Percentiles rank a stretch among this genome's conserved stretches.
Evolutionary conservation across 352 stramenopile species (phyloP).

Genomic region (Pythium myriotylum): DNA sequence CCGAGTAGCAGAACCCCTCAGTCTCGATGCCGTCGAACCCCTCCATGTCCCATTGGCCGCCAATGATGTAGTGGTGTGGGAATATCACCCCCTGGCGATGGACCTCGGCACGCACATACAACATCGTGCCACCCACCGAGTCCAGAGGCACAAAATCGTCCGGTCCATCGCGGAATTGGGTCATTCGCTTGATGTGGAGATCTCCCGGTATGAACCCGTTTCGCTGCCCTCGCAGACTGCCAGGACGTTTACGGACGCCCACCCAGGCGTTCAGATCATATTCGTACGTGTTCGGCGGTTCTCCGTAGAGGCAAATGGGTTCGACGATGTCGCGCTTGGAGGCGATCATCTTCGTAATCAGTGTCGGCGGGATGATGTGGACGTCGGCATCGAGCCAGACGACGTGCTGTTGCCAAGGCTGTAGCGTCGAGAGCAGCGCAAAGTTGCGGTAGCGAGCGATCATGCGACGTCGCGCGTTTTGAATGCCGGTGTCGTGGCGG

Average conservation of each 20-base stretch:
- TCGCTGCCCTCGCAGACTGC: slow-evolving; percentile 2
- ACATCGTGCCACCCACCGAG: slow-evolving; percentile 53
- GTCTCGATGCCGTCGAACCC: slow-evolving; percentile 60
- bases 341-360: slow-evolving; percentile 41
- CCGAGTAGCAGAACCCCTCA: slow-evolving; percentile 55
- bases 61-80: slow-evolving; percentile 46
- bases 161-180: slow-evolving; percentile 10
- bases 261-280: slow-evolving; percentile 36
- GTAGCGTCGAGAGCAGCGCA: slow-evolving; percentile 34
- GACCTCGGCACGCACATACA: slow-evolving; percentile 50
- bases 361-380: slow-evolving; percentile 23
- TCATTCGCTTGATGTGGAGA: slow-evolving; percentile 8
- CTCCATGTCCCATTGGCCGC: slow-evolving; percentile 42
- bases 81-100: slow-evolving; percentile 58
- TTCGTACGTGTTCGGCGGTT: slow-evolving; percentile 12
- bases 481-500: slow-evolving; percentile 31
- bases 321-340: slow-evolving; percentile 28
- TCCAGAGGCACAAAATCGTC: slow-evolving; percentile 35
- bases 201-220: slow-evolving; percentile 16
- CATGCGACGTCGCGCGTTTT: slow-evolving; percentile 38
- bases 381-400: slow-evolving; percentile 53
- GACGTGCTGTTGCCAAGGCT: slow-evolving; percentile 42
- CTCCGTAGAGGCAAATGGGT: slow-evolving; percentile 23
- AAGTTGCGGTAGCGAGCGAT: slow-evolving; percentile 52
- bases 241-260: slow-evolving; percentile 18